Evolutionary conservation across 1,284 basidiomycete genomes (phyloP).

Genomic region (Ustilago xerochloae): DNA sequence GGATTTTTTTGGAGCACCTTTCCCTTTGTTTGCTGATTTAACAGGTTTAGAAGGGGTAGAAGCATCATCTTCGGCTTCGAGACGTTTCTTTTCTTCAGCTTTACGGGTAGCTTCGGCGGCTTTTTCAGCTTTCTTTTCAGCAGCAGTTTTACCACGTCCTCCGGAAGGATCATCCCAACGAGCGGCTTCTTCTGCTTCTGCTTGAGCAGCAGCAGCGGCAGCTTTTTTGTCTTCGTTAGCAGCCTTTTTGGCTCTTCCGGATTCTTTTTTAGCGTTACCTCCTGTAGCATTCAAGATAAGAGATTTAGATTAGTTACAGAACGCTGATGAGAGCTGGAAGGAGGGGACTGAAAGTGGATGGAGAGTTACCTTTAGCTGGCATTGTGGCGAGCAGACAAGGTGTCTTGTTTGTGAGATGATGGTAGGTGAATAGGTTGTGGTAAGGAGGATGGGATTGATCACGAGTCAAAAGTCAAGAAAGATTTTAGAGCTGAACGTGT

Average conservation of each 20-base stretch:
- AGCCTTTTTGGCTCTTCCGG: slow-evolving; percentile 80
- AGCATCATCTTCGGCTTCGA: slow-evolving; percentile 84
- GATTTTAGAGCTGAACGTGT: too few species aligned
- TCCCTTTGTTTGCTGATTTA: slow-evolving; percentile 72
- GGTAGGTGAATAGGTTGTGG: background rate
- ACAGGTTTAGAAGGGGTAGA: slow-evolving; percentile 76
- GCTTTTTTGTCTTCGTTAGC: slow-evolving; percentile 86
- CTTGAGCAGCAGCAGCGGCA: slow-evolving; percentile 74
- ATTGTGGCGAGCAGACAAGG: slow-evolving; percentile 18
- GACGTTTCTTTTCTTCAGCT: slow-evolving; percentile 71
- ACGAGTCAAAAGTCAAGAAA: too few species aligned
- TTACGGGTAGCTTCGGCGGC: slow-evolving; percentile 70
- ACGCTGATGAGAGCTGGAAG: background rate
- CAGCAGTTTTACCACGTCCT: slow-evolving; percentile 75
- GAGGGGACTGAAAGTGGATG: background rate
- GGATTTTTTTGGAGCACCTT: slow-evolving; percentile 38
- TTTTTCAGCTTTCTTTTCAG: slow-evolving; percentile 79
- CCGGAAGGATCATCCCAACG: slow-evolving; percentile 78
- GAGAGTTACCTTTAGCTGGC: slow-evolving; percentile 26
- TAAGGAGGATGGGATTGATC: background rate
- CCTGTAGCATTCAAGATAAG: slow-evolving; percentile 1
- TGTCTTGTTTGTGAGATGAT: too few species aligned
- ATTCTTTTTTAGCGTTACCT: slow-evolving; percentile 52
- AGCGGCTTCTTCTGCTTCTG: slow-evolving; percentile 77
- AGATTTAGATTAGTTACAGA: background rate